Evolutionary conservation across 495 filamentous ascomycete species (phyloP).

Genomic region (Immersiella caudata): DNA sequence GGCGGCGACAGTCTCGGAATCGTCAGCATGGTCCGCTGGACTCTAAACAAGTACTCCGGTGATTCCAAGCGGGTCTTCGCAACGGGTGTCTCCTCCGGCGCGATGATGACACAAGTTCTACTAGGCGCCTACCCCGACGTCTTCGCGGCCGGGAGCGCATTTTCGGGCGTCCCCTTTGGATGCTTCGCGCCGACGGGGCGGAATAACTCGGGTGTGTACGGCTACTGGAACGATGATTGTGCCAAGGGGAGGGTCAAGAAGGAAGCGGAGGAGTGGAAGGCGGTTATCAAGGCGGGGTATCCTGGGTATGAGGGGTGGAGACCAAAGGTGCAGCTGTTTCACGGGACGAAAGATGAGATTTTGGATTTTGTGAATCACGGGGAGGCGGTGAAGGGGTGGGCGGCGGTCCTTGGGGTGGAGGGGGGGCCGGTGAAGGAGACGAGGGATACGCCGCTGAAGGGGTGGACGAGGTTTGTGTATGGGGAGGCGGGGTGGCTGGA

Average conservation of each 20-base stretch:
- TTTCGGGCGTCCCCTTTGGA: constrained; percentile 57
- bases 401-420: constrained; percentile 49
- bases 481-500: constrained; percentile 46
- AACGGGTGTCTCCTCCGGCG: constrained; percentile 57
- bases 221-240: constrained; percentile 52
- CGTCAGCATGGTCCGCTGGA: constrained; percentile 61
- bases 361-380: constrained; percentile 52
- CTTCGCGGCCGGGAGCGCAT: constrained; percentile 58
- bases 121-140: constrained; percentile 60
- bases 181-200: constrained; percentile 47
- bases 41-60: constrained; percentile 49
- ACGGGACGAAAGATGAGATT: constrained; percentile 54
- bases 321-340: constrained; percentile 58
- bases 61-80: constrained; percentile 54
- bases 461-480: constrained; percentile 54
- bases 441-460: constrained; percentile 40
- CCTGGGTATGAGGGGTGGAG: constrained; percentile 54
- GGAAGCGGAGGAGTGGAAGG: constrained; percentile 51
- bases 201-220: constrained; percentile 43
- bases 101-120: constrained; percentile 66
- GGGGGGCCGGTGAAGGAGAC: constrained; percentile 36
- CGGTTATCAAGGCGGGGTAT: constrained; percentile 53
- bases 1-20: constrained; percentile 58
- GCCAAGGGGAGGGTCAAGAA: constrained; percentile 47
- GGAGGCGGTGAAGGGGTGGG: constrained; percentile 62